These are phyloP conservation scores for Parsonsia alboflavescens DNA, from an alignment of 257 asterid species.

Conservation along the genomic window DNA sequence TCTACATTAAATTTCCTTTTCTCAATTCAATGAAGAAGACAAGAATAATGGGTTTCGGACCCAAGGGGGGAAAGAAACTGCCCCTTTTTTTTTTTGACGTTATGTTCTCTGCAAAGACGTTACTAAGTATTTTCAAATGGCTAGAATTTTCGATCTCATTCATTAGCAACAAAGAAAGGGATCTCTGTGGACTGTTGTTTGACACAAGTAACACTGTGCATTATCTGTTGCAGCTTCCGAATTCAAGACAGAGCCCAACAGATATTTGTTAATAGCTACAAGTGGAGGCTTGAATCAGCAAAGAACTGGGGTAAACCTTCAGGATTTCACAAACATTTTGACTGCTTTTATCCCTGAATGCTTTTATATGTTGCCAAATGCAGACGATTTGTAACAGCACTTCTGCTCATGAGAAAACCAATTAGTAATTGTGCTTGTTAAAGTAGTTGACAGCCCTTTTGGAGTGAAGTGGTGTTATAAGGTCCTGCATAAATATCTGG, in stretches of 20 bases:
- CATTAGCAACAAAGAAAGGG: background rate
- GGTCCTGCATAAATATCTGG: background rate
- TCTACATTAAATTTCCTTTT: slow-evolving; percentile 2
- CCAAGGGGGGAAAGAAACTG: background rate
- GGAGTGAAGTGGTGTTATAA: background rate
- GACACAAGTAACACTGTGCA: background rate
- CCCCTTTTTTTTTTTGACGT: background rate
- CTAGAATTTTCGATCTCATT: too few species aligned
- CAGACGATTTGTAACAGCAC: background rate
- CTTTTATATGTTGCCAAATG: background rate
- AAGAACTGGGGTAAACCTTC: slow-evolving; percentile 64
- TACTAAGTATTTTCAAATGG: background rate
- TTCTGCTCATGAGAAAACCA: background rate
- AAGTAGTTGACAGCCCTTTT: too few species aligned
- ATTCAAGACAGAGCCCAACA: slow-evolving; percentile 29
- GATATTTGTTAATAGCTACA: slow-evolving; percentile 65
- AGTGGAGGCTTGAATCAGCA: slow-evolving; percentile 90
- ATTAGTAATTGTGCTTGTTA: background rate
- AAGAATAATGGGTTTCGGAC: background rate
- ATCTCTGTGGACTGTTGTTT: slow-evolving; percentile 4
- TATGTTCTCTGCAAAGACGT: background rate
- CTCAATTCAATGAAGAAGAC: background rate
- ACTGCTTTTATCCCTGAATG: background rate
- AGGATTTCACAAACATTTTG: background rate
- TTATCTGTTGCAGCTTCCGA: slow-evolving; percentile 37